Conservation (phyloP, 1,284 basidiomycete genomes). For the Rhizoctonia solani region DNA sequence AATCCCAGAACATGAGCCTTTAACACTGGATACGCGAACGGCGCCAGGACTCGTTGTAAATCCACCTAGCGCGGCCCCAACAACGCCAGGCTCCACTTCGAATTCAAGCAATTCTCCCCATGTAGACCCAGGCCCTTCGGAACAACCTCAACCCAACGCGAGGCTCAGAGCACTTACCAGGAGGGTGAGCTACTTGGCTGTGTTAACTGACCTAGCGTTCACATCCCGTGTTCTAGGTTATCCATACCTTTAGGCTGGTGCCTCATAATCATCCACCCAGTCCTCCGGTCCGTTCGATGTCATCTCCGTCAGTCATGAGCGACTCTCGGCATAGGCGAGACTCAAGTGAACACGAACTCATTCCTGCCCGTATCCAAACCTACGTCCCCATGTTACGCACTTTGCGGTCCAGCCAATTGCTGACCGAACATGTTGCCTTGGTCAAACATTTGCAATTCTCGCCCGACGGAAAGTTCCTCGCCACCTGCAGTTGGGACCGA, state of each 20-base stretch:
- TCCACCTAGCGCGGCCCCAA: too few species aligned
- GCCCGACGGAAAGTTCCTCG: conserved; percentile 26
- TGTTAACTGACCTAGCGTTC: not conserved
- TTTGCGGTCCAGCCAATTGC: conserved; percentile 1
- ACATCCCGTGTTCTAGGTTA: not conserved
- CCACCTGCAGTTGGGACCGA: conserved; percentile 21
- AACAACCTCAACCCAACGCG: not conserved
- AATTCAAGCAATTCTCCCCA: too few species aligned
- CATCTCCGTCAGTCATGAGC: not conserved
- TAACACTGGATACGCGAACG: conserved; percentile 6
- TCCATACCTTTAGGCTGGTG: conserved; percentile 1
- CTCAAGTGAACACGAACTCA: conserved; percentile 6
- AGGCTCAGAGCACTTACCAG: conserved; percentile 1
- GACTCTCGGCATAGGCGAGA: conserved; percentile 13
- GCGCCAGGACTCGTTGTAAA: not conserved
- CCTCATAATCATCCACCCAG: not conserved
- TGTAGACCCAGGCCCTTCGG: not conserved
- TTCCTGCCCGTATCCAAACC: not conserved
- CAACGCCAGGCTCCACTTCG: not conserved
- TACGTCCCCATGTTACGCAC: conserved; percentile 16
- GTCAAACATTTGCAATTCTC: conserved; percentile 33
- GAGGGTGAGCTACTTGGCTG: not conserved
- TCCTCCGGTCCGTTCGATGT: conserved; percentile 24
- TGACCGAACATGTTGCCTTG: conserved; percentile 2
- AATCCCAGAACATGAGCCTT: conserved; percentile 7